Evolutionary conservation across 371 early-diverging fungal genomes (phyloP).

Genomic region (Mortierella polycephala): DNA sequence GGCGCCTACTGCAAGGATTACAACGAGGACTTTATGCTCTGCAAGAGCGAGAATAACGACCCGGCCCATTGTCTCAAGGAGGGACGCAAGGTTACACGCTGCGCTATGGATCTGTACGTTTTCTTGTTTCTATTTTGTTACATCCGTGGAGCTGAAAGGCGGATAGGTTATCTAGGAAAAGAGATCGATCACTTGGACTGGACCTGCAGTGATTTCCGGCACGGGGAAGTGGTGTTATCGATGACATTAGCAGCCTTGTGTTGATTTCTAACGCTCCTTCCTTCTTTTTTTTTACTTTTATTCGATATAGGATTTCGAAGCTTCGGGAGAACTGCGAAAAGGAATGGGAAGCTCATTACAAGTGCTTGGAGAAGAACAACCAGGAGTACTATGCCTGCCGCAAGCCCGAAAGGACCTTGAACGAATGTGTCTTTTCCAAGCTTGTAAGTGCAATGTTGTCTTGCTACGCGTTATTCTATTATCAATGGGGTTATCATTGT

Average conservation of each 20-base stretch:
- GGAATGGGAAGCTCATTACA: slow-evolving; percentile 92
- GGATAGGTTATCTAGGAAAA: not conserved
- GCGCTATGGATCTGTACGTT: slow-evolving; percentile 89
- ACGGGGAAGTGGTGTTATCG: too few relatives aligned
- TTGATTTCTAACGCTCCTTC: not conserved
- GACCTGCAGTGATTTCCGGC: too few relatives aligned
- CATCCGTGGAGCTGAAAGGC: too few relatives aligned
- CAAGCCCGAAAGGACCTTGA: slow-evolving; percentile 81
- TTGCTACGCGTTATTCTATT: not conserved
- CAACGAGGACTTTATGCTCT: slow-evolving; percentile 96
- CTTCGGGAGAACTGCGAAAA: slow-evolving; percentile 90
- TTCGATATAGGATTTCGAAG: slow-evolving; percentile 74
- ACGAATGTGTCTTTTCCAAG: slow-evolving; percentile 91
- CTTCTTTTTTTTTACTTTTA: slow-evolving; percentile 4
- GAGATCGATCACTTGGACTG: too few relatives aligned
- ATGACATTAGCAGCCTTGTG: not conserved
- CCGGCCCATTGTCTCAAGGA: slow-evolving; percentile 93
- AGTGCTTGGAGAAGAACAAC: slow-evolving; percentile 92
- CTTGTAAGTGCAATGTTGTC: slow-evolving; percentile 68
- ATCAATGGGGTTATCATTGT: too few relatives aligned
- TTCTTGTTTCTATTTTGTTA: not conserved
- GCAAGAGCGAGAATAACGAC: slow-evolving; percentile 91
- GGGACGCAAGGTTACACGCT: slow-evolving; percentile 96
- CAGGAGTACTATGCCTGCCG: slow-evolving; percentile 89
- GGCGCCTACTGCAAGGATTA: slow-evolving; percentile 91